Evolutionary conservation across 768 basidiomycete species (phyloP).

Genomic region (Amanita thiersii): DNA sequence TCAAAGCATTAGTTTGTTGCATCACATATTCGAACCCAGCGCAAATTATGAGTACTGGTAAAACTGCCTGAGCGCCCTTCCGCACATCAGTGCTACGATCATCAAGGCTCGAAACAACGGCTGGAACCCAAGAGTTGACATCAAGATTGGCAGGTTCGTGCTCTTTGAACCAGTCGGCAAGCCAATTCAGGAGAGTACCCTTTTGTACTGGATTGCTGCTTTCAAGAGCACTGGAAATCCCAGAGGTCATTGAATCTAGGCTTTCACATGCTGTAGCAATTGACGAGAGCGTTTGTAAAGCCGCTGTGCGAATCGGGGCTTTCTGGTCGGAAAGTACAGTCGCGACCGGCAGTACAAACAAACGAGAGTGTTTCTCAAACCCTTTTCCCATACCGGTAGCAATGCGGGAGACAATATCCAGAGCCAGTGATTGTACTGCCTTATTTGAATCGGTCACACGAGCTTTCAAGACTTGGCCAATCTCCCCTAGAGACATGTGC

Average conservation of each 20-base stretch:
- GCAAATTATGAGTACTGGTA: slow-evolving; percentile 66
- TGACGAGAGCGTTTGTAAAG: slow-evolving; percentile 67
- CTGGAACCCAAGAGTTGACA: slow-evolving; percentile 55
- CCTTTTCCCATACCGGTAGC: slow-evolving; percentile 93
- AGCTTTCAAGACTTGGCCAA: slow-evolving; percentile 80
- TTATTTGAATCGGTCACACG: slow-evolving; percentile 92
- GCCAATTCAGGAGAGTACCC: slow-evolving; percentile 70
- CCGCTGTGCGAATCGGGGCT: slow-evolving; percentile 73
- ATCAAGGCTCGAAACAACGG: slow-evolving; percentile 73
- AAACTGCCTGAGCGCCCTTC: slow-evolving; percentile 78
- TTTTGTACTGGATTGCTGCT: slow-evolving; percentile 83
- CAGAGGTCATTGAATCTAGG: slow-evolving; percentile 72
- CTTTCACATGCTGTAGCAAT: slow-evolving; percentile 83
- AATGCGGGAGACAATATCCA: slow-evolving; percentile 85
- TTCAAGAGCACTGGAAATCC: slow-evolving; percentile 76
- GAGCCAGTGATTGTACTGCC: slow-evolving; percentile 80
- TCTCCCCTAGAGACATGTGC: slow-evolving; percentile 59
- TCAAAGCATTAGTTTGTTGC: slow-evolving; percentile 78
- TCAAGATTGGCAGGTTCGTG: slow-evolving; percentile 54
- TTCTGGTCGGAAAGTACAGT: slow-evolving; percentile 92
- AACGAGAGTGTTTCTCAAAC: slow-evolving; percentile 82
- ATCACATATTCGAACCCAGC: slow-evolving; percentile 82
- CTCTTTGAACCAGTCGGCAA: slow-evolving; percentile 71
- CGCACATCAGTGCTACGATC: slow-evolving; percentile 89
- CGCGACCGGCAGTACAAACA: slow-evolving; percentile 70